phyloP scores from a whole-genome alignment of 192 early-diverging fungal genomes.

The Chytriomyces sp. region DNA sequence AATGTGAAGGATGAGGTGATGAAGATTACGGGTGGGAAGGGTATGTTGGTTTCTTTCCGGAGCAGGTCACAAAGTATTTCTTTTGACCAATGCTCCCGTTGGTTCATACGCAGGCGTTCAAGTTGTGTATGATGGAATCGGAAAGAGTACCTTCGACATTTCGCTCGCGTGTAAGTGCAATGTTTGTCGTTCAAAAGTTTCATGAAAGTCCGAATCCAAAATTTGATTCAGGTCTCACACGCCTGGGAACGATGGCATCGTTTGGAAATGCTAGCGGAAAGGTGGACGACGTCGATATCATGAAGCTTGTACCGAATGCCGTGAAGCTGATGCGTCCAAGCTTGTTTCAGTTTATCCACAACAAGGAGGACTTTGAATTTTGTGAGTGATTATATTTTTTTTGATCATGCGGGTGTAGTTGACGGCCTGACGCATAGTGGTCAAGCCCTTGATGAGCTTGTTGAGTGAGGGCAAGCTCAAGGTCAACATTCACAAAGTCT shows the following conservation, averaged over 20 bases:
- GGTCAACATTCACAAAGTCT: slow-evolving; percentile 72
- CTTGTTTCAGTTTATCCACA: slow-evolving; percentile 71
- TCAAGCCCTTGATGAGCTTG: slow-evolving; percentile 61
- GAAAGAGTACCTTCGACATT: slow-evolving; percentile 80
- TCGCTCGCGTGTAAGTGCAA: slow-evolving; percentile 54
- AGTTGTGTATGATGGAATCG: slow-evolving; percentile 89
- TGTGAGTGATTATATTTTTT: slow-evolving; percentile 35
- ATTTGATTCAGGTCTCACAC: slow-evolving; percentile 1
- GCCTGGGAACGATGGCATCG: slow-evolving; percentile 43
- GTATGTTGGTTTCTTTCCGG: slow-evolving; percentile 77
- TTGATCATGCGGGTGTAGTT: slow-evolving; percentile 6
- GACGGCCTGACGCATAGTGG: slow-evolving; percentile 31
- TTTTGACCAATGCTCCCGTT: slow-evolving; percentile 60
- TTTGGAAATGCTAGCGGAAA: slow-evolving; percentile 91
- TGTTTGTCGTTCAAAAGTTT: neutral
- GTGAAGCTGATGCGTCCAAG: slow-evolving; percentile 73
- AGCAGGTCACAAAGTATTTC: slow-evolving; percentile 83
- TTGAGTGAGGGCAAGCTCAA: slow-evolving; percentile 60
- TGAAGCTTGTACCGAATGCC: slow-evolving; percentile 69
- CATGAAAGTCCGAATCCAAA: neutral
- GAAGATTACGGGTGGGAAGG: slow-evolving; percentile 60
- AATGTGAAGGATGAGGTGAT: slow-evolving; percentile 67
- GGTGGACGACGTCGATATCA: slow-evolving; percentile 54
- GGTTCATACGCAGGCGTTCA: slow-evolving; percentile 54
- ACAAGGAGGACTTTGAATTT: slow-evolving; percentile 66